These are phyloP conservation scores for Linanthus parryae DNA, from an alignment of 148 eudicot genomes.

Conservation along the genomic window DNA sequence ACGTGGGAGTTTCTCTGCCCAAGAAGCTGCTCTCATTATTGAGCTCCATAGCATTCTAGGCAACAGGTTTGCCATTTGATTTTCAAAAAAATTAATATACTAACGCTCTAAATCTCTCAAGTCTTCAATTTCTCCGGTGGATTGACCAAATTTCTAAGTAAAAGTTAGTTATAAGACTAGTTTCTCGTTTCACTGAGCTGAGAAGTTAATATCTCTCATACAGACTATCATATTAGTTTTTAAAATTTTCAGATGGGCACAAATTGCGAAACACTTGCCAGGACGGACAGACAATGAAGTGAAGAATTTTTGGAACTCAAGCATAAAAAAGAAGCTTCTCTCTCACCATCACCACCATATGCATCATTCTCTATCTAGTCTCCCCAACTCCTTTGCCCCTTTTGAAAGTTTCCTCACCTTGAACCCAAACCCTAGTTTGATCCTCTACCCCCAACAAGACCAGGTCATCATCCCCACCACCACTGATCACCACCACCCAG, in stretches of 20 bases:
- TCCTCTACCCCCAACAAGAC: slow-evolving; percentile 10
- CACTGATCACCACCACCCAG: too few species aligned
- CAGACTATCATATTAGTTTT: too few species aligned
- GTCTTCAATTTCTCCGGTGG: too few species aligned
- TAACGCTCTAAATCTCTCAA: too few species aligned
- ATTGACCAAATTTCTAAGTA: too few species aligned
- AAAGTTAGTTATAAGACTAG: too few species aligned
- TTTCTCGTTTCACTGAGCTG: too few species aligned
- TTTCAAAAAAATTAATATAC: too few species aligned
- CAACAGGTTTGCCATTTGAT: slow-evolving; percentile 44
- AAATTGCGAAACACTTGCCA: slow-evolving; percentile 80
- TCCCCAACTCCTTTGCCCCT: slow-evolving; percentile 1
- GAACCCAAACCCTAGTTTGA: slow-evolving; percentile 20
- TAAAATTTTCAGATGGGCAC: slow-evolving; percentile 60
- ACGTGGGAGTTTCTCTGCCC: slow-evolving; percentile 69
- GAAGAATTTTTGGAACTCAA: slow-evolving; percentile 94
- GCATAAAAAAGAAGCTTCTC: slow-evolving; percentile 71
- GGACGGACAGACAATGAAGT: slow-evolving; percentile 97
- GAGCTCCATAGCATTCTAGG: slow-evolving; percentile 83
- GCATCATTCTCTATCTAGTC: slow-evolving; percentile 16
- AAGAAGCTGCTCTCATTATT: slow-evolving; percentile 77
- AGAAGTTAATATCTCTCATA: too few species aligned
- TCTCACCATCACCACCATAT: slow-evolving; percentile 26
- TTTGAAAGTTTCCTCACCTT: slow-evolving; percentile 12
- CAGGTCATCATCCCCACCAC: slow-evolving; percentile 7